These are phyloP conservation scores for Bretschneidera sinensis DNA, from an alignment of 345 rosid genomes.

Conservation along the genomic window DNA sequence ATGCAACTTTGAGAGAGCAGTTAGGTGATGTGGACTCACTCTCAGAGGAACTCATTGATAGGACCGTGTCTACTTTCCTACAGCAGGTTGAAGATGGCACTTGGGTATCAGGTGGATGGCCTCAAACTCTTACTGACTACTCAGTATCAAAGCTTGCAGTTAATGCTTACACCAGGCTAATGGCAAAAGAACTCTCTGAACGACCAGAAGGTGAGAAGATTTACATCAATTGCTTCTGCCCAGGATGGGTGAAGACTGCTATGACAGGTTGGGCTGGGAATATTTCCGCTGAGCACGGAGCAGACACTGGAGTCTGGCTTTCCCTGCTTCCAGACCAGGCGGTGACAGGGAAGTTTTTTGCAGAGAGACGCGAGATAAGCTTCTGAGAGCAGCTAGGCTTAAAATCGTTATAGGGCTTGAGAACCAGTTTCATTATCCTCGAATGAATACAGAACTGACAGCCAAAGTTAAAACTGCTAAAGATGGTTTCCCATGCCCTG, in stretches of 20 bases:
- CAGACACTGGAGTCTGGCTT: constrained; percentile 96
- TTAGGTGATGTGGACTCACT: constrained; percentile 50
- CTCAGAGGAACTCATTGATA: constrained; percentile 64
- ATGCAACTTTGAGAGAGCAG: constrained; percentile 48
- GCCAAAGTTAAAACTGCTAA: background rate
- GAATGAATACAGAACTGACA: background rate
- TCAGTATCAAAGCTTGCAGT: constrained; percentile 89
- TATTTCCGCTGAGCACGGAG: constrained; percentile 67
- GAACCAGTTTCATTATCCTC: background rate
- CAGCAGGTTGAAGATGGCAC: constrained; percentile 71
- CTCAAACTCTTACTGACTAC: constrained; percentile 73
- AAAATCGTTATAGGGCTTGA: background rate
- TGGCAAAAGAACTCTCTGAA: constrained; percentile 52
- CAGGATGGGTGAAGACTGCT: constrained; percentile 98
- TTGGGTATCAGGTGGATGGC: constrained; percentile 92
- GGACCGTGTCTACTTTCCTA: constrained; percentile 52
- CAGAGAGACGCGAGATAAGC: constrained; percentile 82
- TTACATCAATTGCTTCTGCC: constrained; percentile 82
- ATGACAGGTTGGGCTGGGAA: constrained; percentile 97
- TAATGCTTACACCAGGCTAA: constrained; percentile 61
- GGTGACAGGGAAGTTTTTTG: constrained; percentile 78
- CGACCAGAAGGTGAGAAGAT: constrained; percentile 79
- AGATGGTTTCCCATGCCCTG: background rate
- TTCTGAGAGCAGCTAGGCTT: constrained; percentile 23
- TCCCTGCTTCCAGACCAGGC: constrained; percentile 74